Evolutionary conservation across 306 rosid species (phyloP).

Genomic region (Chamaecrista fasciculata): DNA sequence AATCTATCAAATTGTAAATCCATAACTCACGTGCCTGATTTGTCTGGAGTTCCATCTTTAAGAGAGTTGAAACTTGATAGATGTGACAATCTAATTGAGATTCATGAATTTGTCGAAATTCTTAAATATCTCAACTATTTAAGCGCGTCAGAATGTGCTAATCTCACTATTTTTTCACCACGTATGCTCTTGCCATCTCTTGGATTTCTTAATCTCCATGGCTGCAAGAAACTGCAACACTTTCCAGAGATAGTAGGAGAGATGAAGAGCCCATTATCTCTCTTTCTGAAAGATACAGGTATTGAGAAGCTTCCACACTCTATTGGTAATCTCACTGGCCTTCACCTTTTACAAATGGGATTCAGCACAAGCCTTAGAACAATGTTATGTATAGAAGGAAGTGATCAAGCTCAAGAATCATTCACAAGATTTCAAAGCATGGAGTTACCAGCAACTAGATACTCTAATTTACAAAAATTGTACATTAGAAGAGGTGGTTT

Average conservation of each 20-base stretch:
- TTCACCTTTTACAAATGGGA: not conserved
- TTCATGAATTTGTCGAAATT: not conserved
- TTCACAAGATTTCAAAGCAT: too few relatives aligned
- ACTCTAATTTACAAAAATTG: not conserved
- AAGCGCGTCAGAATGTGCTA: not conserved
- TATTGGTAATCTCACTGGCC: constrained; percentile 12
- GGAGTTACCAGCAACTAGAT: not conserved
- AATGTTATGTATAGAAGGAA: constrained; percentile 1
- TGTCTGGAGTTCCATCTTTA: not conserved
- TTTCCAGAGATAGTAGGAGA: constrained; percentile 1
- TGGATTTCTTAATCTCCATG: not conserved
- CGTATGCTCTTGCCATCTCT: constrained; percentile 13
- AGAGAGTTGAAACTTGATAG: not conserved
- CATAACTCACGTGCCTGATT: not conserved
- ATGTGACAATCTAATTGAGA: not conserved
- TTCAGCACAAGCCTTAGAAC: not conserved
- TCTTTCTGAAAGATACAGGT: not conserved
- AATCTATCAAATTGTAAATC: not conserved
- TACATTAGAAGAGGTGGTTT: not conserved
- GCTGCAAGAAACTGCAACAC: not conserved
- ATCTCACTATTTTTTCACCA: not conserved
- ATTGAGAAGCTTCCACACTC: constrained; percentile 16
- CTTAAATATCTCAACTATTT: not conserved
- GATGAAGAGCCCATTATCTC: constrained; percentile 17
- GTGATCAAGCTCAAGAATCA: not conserved